Evolutionary conservation across 2,329 filamentous ascomycete genomes (phyloP).

Genomic region (Escovopsis sp.): DNA sequence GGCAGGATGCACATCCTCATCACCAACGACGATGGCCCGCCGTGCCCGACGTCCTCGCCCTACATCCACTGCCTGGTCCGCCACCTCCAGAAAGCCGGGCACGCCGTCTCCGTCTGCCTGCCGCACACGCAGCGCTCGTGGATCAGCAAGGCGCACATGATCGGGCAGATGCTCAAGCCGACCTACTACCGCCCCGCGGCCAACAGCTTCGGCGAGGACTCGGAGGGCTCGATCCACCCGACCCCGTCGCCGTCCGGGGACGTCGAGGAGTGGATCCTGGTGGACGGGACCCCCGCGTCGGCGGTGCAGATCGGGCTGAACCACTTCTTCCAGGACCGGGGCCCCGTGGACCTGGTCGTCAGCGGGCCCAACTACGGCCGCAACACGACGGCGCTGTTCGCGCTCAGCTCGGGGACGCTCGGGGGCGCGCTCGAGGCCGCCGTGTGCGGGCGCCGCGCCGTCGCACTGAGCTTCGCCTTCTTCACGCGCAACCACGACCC

Average conservation of each 20-base stretch:
- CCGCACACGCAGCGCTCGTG: constrained; percentile 87
- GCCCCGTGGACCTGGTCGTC: constrained; percentile 61
- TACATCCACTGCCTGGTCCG: constrained; percentile 64
- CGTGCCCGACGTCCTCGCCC: constrained; percentile 62
- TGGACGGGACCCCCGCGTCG: constrained; percentile 68
- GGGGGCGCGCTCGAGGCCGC: constrained; percentile 67
- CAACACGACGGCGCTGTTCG: constrained; percentile 69
- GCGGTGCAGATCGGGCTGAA: constrained; percentile 73
- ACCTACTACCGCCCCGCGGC: constrained; percentile 60
- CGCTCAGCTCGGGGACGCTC: constrained; percentile 61
- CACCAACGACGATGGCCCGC: constrained; percentile 71
- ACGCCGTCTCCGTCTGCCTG: constrained; percentile 81
- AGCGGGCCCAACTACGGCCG: constrained; percentile 73
- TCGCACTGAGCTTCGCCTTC: constrained; percentile 85
- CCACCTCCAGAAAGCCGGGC: constrained; percentile 58
- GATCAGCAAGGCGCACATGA: constrained; percentile 97
- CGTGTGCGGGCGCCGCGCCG: constrained; percentile 51
- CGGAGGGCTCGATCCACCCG: constrained; percentile 51
- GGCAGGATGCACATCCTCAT: constrained; percentile 45
- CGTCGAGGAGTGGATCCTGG: constrained; percentile 65
- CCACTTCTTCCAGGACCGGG: constrained; percentile 60
- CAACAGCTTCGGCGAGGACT: constrained; percentile 24
- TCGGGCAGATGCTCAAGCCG: constrained; percentile 74
- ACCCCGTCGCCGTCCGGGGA: constrained; percentile 36
- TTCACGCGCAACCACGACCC: constrained; percentile 75